These are phyloP conservation scores for Blastobotrys serpentis DNA, from an alignment of 1,139 yeast genomes.

Conservation along the genomic window DNA sequence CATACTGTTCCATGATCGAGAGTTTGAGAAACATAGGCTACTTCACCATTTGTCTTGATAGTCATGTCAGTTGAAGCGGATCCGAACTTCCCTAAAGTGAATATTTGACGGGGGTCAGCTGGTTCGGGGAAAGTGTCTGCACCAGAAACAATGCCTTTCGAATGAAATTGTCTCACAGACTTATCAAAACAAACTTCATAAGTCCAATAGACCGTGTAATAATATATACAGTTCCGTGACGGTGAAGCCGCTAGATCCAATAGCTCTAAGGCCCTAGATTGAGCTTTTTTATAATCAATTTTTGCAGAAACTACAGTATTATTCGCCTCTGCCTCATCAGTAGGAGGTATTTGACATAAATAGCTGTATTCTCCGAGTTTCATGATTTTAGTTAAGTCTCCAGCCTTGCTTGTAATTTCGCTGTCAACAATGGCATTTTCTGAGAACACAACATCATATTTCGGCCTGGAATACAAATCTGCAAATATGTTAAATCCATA, in stretches of 20 bases:
- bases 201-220: constrained; percentile 59
- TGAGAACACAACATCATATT: constrained; percentile 7
- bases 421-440: not conserved
- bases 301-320: constrained; percentile 7
- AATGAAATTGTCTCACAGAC: constrained; percentile 59
- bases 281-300: constrained; percentile 14
- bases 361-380: constrained; percentile 19
- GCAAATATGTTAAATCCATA: constrained; percentile 2
- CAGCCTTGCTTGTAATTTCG: constrained; percentile 1
- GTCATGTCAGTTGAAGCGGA: constrained; percentile 22
- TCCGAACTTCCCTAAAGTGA: constrained; percentile 48
- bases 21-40: constrained; percentile 41
- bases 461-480: constrained; percentile 6
- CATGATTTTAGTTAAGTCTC: too few species aligned
- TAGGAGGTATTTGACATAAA: constrained; percentile 22
- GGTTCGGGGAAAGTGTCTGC: constrained; percentile 32
- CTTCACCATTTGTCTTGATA: constrained; percentile 24
- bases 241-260: constrained; percentile 25
- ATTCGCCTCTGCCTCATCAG: constrained; percentile 8
- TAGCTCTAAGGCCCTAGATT: constrained; percentile 32
- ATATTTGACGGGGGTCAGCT: constrained; percentile 30
- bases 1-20: constrained; percentile 66
- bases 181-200: constrained; percentile 58
- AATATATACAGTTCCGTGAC: constrained; percentile 20
- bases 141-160: constrained; percentile 30